These are phyloP conservation scores for Kwoniella sp. DNA, from an alignment of 768 basidiomycete species.

Conservation along the genomic window DNA sequence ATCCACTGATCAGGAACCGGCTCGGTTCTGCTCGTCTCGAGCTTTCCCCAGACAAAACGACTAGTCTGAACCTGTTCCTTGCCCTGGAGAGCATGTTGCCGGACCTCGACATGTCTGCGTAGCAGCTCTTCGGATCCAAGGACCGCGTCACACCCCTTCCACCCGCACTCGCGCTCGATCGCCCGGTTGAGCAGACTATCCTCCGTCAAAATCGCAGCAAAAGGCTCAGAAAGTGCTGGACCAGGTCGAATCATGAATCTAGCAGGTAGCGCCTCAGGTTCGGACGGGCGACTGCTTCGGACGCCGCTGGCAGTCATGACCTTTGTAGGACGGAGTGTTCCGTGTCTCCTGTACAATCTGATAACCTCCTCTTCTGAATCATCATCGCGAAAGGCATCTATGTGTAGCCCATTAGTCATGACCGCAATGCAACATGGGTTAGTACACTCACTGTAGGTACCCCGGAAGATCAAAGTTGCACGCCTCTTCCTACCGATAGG, in stretches of 20 bases:
- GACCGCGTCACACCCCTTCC: slow-evolving; percentile 37
- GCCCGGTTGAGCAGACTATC: slow-evolving; percentile 10
- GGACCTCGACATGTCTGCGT: slow-evolving; percentile 17
- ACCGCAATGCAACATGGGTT: background rate
- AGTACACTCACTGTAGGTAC: slow-evolving; percentile 26
- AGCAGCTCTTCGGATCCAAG: slow-evolving; percentile 27
- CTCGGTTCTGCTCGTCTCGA: slow-evolving; percentile 1
- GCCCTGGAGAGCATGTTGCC: slow-evolving; percentile 23
- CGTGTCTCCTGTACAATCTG: slow-evolving; percentile 1
- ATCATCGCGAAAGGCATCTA: slow-evolving; percentile 34
- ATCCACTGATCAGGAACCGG: background rate
- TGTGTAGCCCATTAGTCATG: background rate
- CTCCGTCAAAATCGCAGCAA: slow-evolving; percentile 17
- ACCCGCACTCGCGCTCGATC: slow-evolving; percentile 15
- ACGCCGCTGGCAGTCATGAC: slow-evolving; percentile 6
- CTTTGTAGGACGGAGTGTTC: slow-evolving; percentile 20
- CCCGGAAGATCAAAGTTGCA: slow-evolving; percentile 19
- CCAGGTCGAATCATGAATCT: slow-evolving; percentile 30
- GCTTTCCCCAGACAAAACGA: background rate
- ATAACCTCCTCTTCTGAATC: slow-evolving; percentile 23
- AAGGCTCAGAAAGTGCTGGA: slow-evolving; percentile 24
- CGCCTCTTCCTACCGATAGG: slow-evolving; percentile 13
- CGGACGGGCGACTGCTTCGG: slow-evolving; percentile 14
- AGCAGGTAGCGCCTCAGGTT: slow-evolving; percentile 22
- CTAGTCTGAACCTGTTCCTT: slow-evolving; percentile 8